Base-by-base conservation (phyloP, 2,329 filamentous ascomycete genomes). In the Fusarium falciforme region DNA sequence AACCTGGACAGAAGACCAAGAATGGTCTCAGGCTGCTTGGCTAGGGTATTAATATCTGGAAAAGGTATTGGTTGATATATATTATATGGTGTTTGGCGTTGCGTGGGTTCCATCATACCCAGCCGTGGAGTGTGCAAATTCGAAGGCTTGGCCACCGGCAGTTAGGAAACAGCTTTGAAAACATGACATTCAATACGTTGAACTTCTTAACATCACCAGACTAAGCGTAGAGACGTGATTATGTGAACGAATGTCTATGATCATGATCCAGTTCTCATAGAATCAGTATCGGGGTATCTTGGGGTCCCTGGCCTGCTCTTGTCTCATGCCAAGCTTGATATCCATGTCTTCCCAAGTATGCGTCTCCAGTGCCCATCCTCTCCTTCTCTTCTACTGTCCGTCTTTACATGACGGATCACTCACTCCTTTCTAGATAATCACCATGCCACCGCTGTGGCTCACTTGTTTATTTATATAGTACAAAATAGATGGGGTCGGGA, bases 1-100 rank as follows among this genome's bases (percentile, higher is more conserved):
- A 92, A 82, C 86, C 89, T 1, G 90, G 90, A 3, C 88, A 90
- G 77, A 92, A 91, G 85, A 92, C 89, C n/a, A 91, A 92, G 84
- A 90, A 90, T 38, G 90, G 90, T 1, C 80, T 92, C 71, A 89
- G 87, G 75, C 80, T 92, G 62, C 81, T 92, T 55, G 90, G 90
- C 65, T 92, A 80, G 59, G 14, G n/a, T 29, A 20, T 25, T 25
- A 31, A 11, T 22, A 58, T 14, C 20, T 22, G 20, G 9, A 35
- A 11, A 11, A 25, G 4, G 47, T 17, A 17, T 20, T 27, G 31
- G 25, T 59, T 20, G 31, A n/a, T 49, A 14, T 58, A 36, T 31
- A 27, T 52, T 12, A 54, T 65, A 36, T 16, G 61, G 68, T 72
- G 66, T 77, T 73, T 66, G 76, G 76, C 72, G 74, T 78, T 77